Base-by-base conservation (phyloP, 73 alveolate genomes). In the Tetrahymena borealis region DNA sequence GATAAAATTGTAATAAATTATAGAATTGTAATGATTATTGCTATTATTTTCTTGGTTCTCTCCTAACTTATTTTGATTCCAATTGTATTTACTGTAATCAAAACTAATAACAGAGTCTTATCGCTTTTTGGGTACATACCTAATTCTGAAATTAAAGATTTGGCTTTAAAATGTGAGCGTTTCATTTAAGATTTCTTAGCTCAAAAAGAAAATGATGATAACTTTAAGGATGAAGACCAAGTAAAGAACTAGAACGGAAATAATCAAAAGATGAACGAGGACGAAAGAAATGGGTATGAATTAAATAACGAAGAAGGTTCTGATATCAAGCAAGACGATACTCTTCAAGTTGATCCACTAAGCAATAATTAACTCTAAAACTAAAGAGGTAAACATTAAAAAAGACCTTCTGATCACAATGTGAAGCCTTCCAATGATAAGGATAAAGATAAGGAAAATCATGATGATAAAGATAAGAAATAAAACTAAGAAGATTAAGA, bases 81-180 rank as follows among this genome's bases (percentile, higher is more conserved):
- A 10, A 93, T 93, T 31, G 95, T 93, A 16, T 93, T 93, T 90
- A 79, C 78, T 40, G 95, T 93, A 4, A 91, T 79, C 41, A 93
- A 93, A 38, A 93, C 95, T 15, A 93, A 93, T 93, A 93, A 93
- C 78, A 78, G 90, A 78, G 95, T 93, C 33, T 60, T 93, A 78
- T 93, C 95, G n/a, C 41, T 93, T 16, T 93, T 93, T 93, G 95
- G 95, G 9, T 79, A 79, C 11, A 93, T 93, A 37, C 95, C 95
- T 11, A 93, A 79, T 2, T 32, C 90, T 33, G 95, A 93, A 38
- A 93, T 93, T 28, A 93, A 93, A 37, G 93, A 93, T 13, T 93
- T 93, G 32, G 95, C 95, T 13, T 35, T 43, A 15, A 93, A 93
- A 93, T 93, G 95, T 40, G 95, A 93, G 60, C 90, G 91, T 39